Conservation (phyloP, 495 filamentous ascomycete species). For the Podospora appendiculata region DNA sequence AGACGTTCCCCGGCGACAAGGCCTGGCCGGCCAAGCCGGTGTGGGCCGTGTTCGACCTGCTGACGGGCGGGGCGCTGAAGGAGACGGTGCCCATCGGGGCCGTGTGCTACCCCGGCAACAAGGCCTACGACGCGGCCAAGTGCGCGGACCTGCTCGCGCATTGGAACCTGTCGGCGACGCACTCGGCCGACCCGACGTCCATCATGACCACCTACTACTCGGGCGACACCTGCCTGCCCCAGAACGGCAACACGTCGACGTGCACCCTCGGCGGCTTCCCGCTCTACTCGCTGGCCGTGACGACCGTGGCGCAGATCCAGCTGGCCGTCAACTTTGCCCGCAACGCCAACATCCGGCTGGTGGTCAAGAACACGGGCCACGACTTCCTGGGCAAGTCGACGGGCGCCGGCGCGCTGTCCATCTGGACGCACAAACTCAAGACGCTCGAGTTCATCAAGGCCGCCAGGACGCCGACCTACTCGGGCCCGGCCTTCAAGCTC, state of each 20-base stretch:
- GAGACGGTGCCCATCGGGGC: slow-evolving; percentile 48
- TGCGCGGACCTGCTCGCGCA: slow-evolving; percentile 29
- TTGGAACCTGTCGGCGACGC: slow-evolving; percentile 19
- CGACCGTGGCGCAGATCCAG: slow-evolving; percentile 49
- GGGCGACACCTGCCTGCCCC: slow-evolving; percentile 39
- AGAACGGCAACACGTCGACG: slow-evolving; percentile 35
- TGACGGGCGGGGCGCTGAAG: slow-evolving; percentile 45
- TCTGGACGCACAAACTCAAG: slow-evolving; percentile 55
- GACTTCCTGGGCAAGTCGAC: slow-evolving; percentile 46
- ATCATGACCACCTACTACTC: slow-evolving; percentile 43
- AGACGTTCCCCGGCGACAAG: slow-evolving; percentile 41
- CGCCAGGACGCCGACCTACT: slow-evolving; percentile 23
- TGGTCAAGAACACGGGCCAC: slow-evolving; percentile 62
- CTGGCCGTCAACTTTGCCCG: slow-evolving; percentile 56
- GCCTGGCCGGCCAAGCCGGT: slow-evolving; percentile 32
- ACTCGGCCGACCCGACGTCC: slow-evolving; percentile 35
- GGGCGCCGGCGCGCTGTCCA: slow-evolving; percentile 41
- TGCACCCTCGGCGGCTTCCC: slow-evolving; percentile 56
- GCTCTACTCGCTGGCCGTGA: slow-evolving; percentile 50
- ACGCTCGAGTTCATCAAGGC: slow-evolving; percentile 15
- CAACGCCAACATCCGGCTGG: slow-evolving; percentile 48
- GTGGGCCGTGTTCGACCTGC: slow-evolving; percentile 38
- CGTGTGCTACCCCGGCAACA: slow-evolving; percentile 44
- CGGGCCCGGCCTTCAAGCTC: slow-evolving; percentile 46
- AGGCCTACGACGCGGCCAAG: slow-evolving; percentile 34